A percentile compares a stretch with the other conserved stretches of the same genome.
These are phyloP conservation scores for Arctostaphylos glauca DNA, from an alignment of 148 eudicot species.

Conservation along the genomic window DNA sequence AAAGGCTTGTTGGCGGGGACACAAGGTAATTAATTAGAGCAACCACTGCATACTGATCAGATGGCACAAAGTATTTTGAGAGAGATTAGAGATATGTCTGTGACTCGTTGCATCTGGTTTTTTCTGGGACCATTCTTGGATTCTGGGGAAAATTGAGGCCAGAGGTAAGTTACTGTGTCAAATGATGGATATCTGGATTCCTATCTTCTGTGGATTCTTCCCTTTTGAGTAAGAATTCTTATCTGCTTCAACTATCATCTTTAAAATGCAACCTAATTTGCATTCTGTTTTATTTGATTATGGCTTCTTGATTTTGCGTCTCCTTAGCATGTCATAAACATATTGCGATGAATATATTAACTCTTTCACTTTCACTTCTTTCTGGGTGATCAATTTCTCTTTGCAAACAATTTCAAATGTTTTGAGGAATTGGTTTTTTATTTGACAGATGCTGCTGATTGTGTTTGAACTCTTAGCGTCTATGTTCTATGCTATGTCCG, in stretches of 20 bases:
- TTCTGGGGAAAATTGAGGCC: slow-evolving; percentile 16
- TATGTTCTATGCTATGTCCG: not conserved
- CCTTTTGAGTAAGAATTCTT: slow-evolving; percentile 25
- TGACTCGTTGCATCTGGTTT: slow-evolving; percentile 18
- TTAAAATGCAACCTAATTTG: not conserved
- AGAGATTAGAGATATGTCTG: not conserved
- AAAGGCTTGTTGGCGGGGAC: not conserved
- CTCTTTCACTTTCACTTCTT: not conserved
- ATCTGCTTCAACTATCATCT: not conserved
- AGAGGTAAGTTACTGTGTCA: not conserved
- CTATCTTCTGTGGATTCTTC: slow-evolving; percentile 21
- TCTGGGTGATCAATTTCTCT: not conserved
- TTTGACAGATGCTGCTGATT: not conserved
- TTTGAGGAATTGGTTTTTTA: not conserved
- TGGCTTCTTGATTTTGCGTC: not conserved
- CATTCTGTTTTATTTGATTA: not conserved
- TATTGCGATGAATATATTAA: not conserved
- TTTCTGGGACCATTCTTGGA: slow-evolving; percentile 8
- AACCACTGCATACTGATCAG: not conserved
- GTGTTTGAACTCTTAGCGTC: not conserved
- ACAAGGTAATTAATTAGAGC: not conserved
- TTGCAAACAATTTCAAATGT: not conserved
- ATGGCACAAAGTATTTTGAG: slow-evolving; percentile 7
- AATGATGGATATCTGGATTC: slow-evolving; percentile 21
- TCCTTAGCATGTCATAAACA: not conserved